Percentiles rank a stretch among this genome's conserved stretches.
Evolutionary conservation across 768 basidiomycete species (phyloP).

Genomic region (Infundibulicybe gibba): DNA sequence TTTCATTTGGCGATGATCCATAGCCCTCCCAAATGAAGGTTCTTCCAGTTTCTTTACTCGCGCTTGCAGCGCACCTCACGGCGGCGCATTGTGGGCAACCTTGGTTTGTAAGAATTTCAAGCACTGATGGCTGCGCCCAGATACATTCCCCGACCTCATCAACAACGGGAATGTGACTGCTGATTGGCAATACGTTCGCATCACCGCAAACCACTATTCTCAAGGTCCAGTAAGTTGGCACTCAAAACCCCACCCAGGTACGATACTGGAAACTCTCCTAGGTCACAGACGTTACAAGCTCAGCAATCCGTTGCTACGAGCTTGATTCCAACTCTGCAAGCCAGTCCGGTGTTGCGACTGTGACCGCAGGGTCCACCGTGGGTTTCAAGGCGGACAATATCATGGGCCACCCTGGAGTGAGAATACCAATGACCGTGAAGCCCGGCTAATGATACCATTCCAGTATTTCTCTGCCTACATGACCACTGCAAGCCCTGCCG

Average conservation of each 20-base stretch:
- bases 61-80: conserved; percentile 4
- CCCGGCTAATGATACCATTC: not conserved
- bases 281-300: conserved; percentile 30
- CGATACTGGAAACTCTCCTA: conserved; percentile 2
- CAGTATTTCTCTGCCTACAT: conserved; percentile 30
- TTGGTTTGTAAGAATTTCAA: not conserved
- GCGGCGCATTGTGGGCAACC: conserved; percentile 9
- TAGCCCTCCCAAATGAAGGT: too few relatives aligned
- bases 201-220: conserved; percentile 29
- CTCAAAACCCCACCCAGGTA: not conserved
- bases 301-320: conserved; percentile 32
- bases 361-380: conserved; percentile 34
- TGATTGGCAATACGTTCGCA: conserved; percentile 32
- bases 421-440: conserved; percentile 11
- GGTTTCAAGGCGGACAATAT: conserved; percentile 37
- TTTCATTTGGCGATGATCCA: too few relatives aligned
- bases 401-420: conserved; percentile 38
- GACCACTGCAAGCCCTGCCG: conserved; percentile 25
- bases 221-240: conserved; percentile 21
- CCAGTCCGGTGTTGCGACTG: conserved; percentile 23
- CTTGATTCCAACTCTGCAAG: conserved; percentile 23
- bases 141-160: conserved; percentile 26
- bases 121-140: conserved; percentile 7
- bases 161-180: conserved; percentile 19
- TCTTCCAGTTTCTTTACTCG: too few relatives aligned